Evolutionary conservation across 225 moss, liverwort and hornwort genomes (phyloP).

Genomic region (Takakia lepidozioides): DNA sequence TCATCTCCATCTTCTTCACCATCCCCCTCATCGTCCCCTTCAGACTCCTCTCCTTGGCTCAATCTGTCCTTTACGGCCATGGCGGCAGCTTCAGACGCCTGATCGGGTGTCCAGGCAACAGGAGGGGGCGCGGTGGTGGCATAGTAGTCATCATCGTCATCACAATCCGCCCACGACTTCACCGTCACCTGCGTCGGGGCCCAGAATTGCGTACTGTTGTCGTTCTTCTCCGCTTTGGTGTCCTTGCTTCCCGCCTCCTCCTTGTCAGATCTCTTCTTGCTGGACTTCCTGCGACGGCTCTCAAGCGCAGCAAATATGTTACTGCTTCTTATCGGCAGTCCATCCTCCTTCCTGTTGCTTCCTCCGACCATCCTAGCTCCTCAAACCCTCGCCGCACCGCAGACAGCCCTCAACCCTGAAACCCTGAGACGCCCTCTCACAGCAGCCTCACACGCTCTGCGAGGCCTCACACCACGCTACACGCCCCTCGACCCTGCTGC

Average conservation of each 20-base stretch:
- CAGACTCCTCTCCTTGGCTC: slow-evolving; percentile 60
- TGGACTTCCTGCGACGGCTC: slow-evolving; percentile 84
- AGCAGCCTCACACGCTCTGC: too few species aligned
- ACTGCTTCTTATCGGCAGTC: slow-evolving; percentile 64
- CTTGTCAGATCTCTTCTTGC: slow-evolving; percentile 66
- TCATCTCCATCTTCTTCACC: slow-evolving; percentile 53
- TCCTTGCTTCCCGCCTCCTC: slow-evolving; percentile 47
- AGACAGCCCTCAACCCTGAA: too few species aligned
- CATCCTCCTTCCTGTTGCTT: slow-evolving; percentile 82
- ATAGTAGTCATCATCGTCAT: slow-evolving; percentile 98
- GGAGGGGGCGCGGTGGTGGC: slow-evolving; percentile 88
- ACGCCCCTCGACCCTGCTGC: too few species aligned
- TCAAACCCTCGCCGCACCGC: too few species aligned
- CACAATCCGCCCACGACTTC: slow-evolving; percentile 99
- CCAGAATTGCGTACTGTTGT: slow-evolving; percentile 95
- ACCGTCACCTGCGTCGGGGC: slow-evolving; percentile 87
- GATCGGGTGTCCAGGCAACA: slow-evolving; percentile 52
- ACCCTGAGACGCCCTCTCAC: too few species aligned
- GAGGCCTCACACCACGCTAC: too few species aligned
- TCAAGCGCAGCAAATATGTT: slow-evolving; percentile 58
- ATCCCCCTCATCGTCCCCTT: slow-evolving; percentile 48
- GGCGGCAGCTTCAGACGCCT: slow-evolving; percentile 22
- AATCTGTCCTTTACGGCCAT: slow-evolving; percentile 35
- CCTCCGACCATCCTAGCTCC: slow-evolving; percentile 99
- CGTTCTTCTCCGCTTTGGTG: slow-evolving; percentile 64